phyloP scores from a whole-genome alignment of 1,139 yeast species.

The Suhomyces bokatorum region DNA sequence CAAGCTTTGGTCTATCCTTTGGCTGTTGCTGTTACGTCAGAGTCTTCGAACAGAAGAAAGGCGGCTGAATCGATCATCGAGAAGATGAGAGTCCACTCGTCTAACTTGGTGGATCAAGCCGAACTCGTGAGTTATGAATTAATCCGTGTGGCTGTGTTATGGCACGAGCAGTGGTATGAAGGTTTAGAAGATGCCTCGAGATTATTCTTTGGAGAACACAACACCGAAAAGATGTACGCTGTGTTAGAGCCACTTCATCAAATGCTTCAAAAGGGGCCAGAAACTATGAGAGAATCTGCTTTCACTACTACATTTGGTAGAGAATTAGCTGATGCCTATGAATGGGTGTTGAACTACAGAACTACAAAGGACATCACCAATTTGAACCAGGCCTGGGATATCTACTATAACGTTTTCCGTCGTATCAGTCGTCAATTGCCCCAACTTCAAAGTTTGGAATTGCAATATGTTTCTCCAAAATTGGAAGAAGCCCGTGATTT shows the following conservation, averaged over 20 bases:
- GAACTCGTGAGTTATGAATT: slow-evolving; percentile 92
- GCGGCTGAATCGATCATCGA: slow-evolving; percentile 93
- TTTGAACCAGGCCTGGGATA: slow-evolving; percentile 96
- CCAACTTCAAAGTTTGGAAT: slow-evolving; percentile 79
- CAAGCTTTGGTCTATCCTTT: slow-evolving; percentile 95
- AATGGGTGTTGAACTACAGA: slow-evolving; percentile 86
- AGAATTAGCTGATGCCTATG: slow-evolving; percentile 89
- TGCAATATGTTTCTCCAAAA: slow-evolving; percentile 92
- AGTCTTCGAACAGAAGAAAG: slow-evolving; percentile 81
- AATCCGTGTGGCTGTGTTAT: slow-evolving; percentile 89
- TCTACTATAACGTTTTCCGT: slow-evolving; percentile 89
- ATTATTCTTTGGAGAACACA: slow-evolving; percentile 89
- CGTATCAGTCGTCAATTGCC: slow-evolving; percentile 88
- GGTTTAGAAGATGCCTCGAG: slow-evolving; percentile 96
- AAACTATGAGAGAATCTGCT: slow-evolving; percentile 88
- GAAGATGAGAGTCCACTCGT: slow-evolving; percentile 86
- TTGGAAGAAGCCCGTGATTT: slow-evolving; percentile 75
- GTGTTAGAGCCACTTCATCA: slow-evolving; percentile 88
- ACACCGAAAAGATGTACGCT: slow-evolving; percentile 91
- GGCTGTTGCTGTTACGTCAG: slow-evolving; percentile 95
- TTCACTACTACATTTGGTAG: slow-evolving; percentile 93
- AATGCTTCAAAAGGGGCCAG: slow-evolving; percentile 83
- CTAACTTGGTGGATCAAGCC: slow-evolving; percentile 85
- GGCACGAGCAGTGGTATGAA: slow-evolving; percentile 99
- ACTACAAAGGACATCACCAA: slow-evolving; percentile 84